Evolutionary conservation across 1,284 basidiomycete species (phyloP).

Genomic region (Neolentinus lepideus): DNA sequence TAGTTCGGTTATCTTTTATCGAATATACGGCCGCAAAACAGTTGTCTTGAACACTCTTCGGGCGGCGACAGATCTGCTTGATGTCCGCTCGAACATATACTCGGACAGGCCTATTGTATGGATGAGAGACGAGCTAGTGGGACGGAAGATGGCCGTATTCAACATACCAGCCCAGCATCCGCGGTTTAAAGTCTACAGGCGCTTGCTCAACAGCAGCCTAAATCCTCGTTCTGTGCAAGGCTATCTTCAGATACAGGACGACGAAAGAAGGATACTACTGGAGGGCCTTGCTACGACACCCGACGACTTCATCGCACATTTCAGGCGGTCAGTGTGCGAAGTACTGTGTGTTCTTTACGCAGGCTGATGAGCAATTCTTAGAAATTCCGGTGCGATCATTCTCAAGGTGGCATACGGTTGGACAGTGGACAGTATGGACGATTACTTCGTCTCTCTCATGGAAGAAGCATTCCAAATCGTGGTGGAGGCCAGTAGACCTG

Average conservation of each 20-base stretch:
- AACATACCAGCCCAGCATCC: conserved; percentile 4
- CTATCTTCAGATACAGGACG: conserved; percentile 2
- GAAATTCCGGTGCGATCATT: conserved; percentile 22
- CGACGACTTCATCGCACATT: conserved; percentile 2
- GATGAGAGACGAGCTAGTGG: conserved; percentile 2
- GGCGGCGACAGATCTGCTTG: conserved; percentile 6
- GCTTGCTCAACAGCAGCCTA: conserved; percentile 6
- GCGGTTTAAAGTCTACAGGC: conserved; percentile 10
- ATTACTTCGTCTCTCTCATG: conserved; percentile 22
- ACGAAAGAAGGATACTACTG: conserved; percentile 3
- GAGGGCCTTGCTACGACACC: conserved; percentile 1
- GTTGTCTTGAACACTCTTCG: conserved; percentile 5
- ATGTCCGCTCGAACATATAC: conserved; percentile 1
- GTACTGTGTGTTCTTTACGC: neutral
- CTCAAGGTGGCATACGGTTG: conserved; percentile 32
- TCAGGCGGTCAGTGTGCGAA: conserved; percentile 8
- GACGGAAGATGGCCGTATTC: conserved; percentile 8
- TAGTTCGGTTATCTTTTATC: conserved; percentile 25
- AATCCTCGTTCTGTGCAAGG: neutral
- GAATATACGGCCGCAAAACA: conserved; percentile 4
- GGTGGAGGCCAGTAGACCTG: conserved; percentile 9
- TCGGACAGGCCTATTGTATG: neutral
- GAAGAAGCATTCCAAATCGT: conserved; percentile 10
- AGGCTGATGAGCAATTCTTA: neutral
- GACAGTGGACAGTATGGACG: conserved; percentile 23